A percentile compares a stretch with the other conserved stretches of the same genome.
Evolutionary conservation across 2,329 filamentous ascomycete genomes (phyloP).

Genomic region (Colletotrichum eleusines): DNA sequence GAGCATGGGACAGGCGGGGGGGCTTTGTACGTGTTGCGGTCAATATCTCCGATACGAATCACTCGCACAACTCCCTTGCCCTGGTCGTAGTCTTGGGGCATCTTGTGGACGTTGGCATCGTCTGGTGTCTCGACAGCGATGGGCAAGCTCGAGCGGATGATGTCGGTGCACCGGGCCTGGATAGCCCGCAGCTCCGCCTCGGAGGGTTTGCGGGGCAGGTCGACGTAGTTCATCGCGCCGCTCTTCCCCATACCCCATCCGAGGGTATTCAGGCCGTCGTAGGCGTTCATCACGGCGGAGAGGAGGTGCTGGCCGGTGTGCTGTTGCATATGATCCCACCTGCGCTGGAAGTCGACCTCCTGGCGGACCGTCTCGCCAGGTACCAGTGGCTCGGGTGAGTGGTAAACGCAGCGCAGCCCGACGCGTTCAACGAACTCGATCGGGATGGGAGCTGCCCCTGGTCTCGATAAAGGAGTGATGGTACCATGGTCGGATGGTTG

Average conservation of each 20-base stretch:
- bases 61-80: slow-evolving; percentile 48
- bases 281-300: slow-evolving; percentile 48
- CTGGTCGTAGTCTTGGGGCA: slow-evolving; percentile 50
- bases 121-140: slow-evolving; percentile 47
- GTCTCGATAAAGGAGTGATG: slow-evolving; percentile 27
- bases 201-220: slow-evolving; percentile 47
- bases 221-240: slow-evolving; percentile 49
- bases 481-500: slow-evolving; percentile 50
- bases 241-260: slow-evolving; percentile 50
- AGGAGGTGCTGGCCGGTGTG: slow-evolving; percentile 51
- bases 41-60: slow-evolving; percentile 47
- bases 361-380: slow-evolving; percentile 45
- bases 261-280: slow-evolving; percentile 45
- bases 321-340: slow-evolving; percentile 53
- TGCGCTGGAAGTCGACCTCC: slow-evolving; percentile 46
- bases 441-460: slow-evolving; percentile 33
- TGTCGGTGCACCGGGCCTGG: slow-evolving; percentile 46
- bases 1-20: neutral
- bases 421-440: slow-evolving; percentile 47
- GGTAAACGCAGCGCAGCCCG: slow-evolving; percentile 46
- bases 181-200: slow-evolving; percentile 45
- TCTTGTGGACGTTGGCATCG: slow-evolving; percentile 44
- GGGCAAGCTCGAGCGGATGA: slow-evolving; percentile 45
- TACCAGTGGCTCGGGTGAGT: slow-evolving; percentile 42
- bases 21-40: slow-evolving; percentile 47